phyloP scores from a whole-genome alignment of 1,139 yeast species.

The Debaryomyces nepalensis region DNA sequence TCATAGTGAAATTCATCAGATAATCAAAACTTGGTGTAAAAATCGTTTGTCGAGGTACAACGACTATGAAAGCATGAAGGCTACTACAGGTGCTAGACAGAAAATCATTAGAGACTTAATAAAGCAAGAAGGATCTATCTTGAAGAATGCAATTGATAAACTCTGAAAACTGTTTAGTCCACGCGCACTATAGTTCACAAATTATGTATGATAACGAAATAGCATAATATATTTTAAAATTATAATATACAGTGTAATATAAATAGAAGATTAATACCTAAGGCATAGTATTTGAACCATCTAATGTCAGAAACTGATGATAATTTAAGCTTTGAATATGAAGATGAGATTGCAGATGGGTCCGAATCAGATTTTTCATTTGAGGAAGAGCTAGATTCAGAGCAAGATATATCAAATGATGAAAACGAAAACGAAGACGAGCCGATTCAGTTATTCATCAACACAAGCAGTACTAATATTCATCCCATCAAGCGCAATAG shows the following conservation, averaged over 20 bases:
- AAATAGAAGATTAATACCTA: not conserved
- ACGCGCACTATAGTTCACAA: constrained; percentile 4
- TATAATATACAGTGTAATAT: not conserved
- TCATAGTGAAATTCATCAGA: constrained; percentile 18
- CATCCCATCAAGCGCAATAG: constrained; percentile 26
- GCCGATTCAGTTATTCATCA: constrained; percentile 13
- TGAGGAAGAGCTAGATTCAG: constrained; percentile 15
- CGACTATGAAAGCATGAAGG: not conserved
- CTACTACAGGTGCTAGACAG: constrained; percentile 14
- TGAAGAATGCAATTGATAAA: constrained; percentile 16
- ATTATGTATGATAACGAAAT: not conserved
- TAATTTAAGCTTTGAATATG: constrained; percentile 26
- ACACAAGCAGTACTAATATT: constrained; percentile 27
- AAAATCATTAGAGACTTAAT: constrained; percentile 20
- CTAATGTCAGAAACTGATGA: constrained; percentile 24
- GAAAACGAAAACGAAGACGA: constrained; percentile 17
- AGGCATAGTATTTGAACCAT: not conserved
- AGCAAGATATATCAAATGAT: constrained; percentile 11
- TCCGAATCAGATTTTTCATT: constrained; percentile 20
- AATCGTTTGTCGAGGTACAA: constrained; percentile 9
- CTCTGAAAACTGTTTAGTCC: not conserved
- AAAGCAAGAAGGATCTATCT: constrained; percentile 23
- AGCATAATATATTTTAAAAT: not conserved
- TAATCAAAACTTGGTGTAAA: constrained; percentile 28
- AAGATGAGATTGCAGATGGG: constrained; percentile 23